phyloP scores from a whole-genome alignment of 78 protist genomes.

The Dictyostelium purpureum region DNA sequence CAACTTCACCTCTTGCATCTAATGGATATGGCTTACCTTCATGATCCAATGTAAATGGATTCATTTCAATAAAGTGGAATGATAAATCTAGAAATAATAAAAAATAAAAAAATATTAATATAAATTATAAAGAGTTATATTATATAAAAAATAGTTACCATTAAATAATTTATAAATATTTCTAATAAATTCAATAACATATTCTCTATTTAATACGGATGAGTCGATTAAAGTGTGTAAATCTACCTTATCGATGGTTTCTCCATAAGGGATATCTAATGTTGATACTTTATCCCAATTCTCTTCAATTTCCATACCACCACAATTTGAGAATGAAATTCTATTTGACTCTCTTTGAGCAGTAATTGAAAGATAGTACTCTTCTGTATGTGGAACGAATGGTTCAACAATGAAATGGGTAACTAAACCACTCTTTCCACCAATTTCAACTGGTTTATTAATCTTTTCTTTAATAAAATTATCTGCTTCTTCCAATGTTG shows the following conservation, averaged over 20 bases:
- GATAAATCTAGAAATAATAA: constrained; percentile 38
- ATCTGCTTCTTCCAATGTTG: constrained; percentile 77
- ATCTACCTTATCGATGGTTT: constrained; percentile 14
- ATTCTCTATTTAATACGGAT: constrained; percentile 19
- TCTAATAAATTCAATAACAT: constrained; percentile 40
- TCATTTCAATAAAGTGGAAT: constrained; percentile 89
- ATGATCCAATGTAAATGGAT: constrained; percentile 82
- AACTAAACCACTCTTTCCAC: constrained; percentile 73
- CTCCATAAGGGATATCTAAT: constrained; percentile 53
- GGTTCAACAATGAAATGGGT: constrained; percentile 89
- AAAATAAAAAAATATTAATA: background rate
- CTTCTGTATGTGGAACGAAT: constrained; percentile 87
- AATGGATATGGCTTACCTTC: constrained; percentile 81
- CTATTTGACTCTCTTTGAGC: constrained; percentile 78
- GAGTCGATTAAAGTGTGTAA: constrained; percentile 17
- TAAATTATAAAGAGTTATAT: background rate
- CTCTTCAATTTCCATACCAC: constrained; percentile 93
- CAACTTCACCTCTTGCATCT: constrained; percentile 87
- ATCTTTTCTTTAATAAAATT: constrained; percentile 78
- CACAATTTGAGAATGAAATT: constrained; percentile 83
- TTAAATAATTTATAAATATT: constrained; percentile 63
- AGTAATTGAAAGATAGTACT: constrained; percentile 89
- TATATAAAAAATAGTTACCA: background rate
- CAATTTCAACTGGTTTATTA: constrained; percentile 48
- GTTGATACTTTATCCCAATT: constrained; percentile 50